Evolutionary conservation across 805 yeast species (phyloP).

Genomic region (Tetrapisispora arboricola): DNA sequence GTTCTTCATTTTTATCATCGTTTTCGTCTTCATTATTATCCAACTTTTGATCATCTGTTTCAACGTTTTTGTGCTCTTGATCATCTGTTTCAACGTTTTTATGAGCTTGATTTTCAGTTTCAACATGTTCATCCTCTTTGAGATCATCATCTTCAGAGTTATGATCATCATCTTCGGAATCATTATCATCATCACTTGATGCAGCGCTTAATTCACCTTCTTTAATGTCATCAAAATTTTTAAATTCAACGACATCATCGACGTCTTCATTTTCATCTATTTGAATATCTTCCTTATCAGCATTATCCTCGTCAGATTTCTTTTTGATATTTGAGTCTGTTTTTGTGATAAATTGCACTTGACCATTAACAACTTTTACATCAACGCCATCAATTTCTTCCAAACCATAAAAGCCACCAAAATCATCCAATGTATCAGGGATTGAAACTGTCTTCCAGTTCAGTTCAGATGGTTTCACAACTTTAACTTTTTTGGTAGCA

Average conservation of each 20-base stretch:
- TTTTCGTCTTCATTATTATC: neutral
- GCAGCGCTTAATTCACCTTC: conserved; percentile 24
- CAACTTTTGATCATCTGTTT: conserved; percentile 6
- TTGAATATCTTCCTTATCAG: conserved; percentile 9
- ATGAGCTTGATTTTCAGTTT: conserved; percentile 2
- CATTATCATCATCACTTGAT: conserved; percentile 15
- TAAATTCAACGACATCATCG: conserved; percentile 21
- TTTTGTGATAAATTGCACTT: conserved; percentile 37
- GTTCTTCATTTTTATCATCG: conserved; percentile 14
- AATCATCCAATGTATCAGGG: conserved; percentile 76
- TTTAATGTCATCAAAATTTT: conserved; percentile 24
- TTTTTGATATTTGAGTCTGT: conserved; percentile 10
- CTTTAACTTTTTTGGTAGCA: neutral
- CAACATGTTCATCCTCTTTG: conserved; percentile 18
- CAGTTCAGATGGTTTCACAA: conserved; percentile 42
- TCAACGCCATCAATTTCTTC: conserved; percentile 93
- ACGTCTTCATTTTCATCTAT: conserved; percentile 9
- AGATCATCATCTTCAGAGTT: conserved; percentile 18
- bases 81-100: conserved; percentile 13
- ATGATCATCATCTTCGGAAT: conserved; percentile 21
- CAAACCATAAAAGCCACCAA: conserved; percentile 82
- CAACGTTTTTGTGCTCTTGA: conserved; percentile 10
- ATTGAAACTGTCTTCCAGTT: conserved; percentile 76
- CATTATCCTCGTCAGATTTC: conserved; percentile 9
- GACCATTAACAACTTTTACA: conserved; percentile 63